phyloP scores from a whole-genome alignment of 306 rosid species.

The Styphnolobium japonicum region DNA sequence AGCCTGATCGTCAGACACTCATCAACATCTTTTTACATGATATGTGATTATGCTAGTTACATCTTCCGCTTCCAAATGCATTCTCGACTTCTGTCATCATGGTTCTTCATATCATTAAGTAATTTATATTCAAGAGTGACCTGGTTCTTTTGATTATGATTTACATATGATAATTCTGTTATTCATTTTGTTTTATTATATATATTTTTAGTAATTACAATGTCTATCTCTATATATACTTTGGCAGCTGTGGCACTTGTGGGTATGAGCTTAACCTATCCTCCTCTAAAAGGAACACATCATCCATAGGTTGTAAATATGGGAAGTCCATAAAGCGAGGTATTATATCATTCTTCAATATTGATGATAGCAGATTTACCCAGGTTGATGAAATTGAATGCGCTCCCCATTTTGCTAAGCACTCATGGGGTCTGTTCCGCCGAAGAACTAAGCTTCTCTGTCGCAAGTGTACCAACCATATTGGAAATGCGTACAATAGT shows the following conservation, averaged over 20 bases:
- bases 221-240: neutral
- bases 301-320: constrained; percentile 76
- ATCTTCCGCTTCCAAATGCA: neutral
- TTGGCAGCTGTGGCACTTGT: constrained; percentile 79
- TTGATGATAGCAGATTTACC: constrained; percentile 81
- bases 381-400: constrained; percentile 74
- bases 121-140: neutral
- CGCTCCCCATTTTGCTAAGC: constrained; percentile 65
- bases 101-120: neutral
- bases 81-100: neutral
- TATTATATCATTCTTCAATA: constrained; percentile 66
- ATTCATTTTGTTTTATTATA: neutral
- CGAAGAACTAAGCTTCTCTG: constrained; percentile 78
- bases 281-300: constrained; percentile 65
- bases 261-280: constrained; percentile 83
- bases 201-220: neutral
- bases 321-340: constrained; percentile 86
- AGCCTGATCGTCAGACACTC: neutral
- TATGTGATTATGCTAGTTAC: neutral
- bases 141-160: neutral
- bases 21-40: neutral
- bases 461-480: constrained; percentile 74
- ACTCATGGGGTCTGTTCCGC: constrained; percentile 73
- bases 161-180: neutral
- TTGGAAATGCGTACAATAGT: constrained; percentile 60